phyloP scores from a whole-genome alignment of 1,139 yeast genomes.

The Neolecta irregularis region DNA sequence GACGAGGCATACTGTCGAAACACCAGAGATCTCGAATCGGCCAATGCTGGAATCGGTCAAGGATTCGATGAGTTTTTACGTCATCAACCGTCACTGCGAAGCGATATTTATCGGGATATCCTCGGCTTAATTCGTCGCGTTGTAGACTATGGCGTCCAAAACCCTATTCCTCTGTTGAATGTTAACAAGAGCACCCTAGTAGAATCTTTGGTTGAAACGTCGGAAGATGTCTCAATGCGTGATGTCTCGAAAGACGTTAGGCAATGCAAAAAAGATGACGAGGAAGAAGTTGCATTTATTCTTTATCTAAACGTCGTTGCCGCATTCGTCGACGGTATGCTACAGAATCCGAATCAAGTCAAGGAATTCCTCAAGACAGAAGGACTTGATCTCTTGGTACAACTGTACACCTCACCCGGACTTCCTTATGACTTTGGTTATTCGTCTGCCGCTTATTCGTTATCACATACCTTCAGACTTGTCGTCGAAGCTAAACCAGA shows the following conservation, averaged over 20 bases:
- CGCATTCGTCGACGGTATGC: conserved; percentile 23
- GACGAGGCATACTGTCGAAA: conserved; percentile 36
- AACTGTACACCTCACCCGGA: conserved; percentile 19
- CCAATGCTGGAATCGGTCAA: conserved; percentile 42
- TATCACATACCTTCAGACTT: conserved; percentile 17
- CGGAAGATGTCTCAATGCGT: no score
- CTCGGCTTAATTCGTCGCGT: conserved; percentile 32
- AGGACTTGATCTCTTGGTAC: conserved; percentile 21
- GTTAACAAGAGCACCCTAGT: no score
- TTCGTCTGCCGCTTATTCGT: conserved; percentile 21
- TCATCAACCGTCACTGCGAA: conserved; percentile 63
- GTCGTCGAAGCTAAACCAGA: conserved; percentile 13
- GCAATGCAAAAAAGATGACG: conserved; percentile 7
- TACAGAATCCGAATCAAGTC: conserved; percentile 23
- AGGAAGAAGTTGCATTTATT: conserved; percentile 4
- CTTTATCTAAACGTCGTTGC: neutral
- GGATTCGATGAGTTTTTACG: conserved; percentile 70
- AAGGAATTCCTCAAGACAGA: conserved; percentile 23
- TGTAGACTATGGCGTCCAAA: no score
- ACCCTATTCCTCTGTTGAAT: no score
- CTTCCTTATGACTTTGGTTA: conserved; percentile 27
- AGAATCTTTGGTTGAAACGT: no score
- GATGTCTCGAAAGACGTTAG: neutral
- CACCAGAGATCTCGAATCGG: conserved; percentile 34
- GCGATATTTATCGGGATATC: conserved; percentile 39